Percentiles rank a stretch among this genome's conserved stretches.
These are phyloP conservation scores for Berkeleyomyces rouxiae DNA, from an alignment of 2,329 filamentous ascomycete genomes.

Conservation along the genomic window DNA sequence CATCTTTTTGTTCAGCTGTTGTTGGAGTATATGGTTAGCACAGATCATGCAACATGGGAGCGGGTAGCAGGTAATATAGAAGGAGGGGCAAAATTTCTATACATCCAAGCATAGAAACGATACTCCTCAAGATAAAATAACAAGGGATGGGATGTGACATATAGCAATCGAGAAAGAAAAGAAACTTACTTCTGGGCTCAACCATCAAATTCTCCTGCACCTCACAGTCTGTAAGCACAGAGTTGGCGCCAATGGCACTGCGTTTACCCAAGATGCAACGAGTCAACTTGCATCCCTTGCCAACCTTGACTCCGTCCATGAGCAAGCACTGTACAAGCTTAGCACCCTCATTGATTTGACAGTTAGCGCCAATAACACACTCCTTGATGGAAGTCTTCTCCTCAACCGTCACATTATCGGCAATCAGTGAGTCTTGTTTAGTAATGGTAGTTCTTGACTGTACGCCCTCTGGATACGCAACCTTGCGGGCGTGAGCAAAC, in stretches of 20 bases:
- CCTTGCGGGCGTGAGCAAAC: slow-evolving; percentile 62
- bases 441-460: slow-evolving; percentile 70
- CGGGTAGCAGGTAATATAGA: neutral
- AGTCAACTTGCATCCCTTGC: slow-evolving; percentile 68
- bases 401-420: slow-evolving; percentile 75
- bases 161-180: neutral
- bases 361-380: slow-evolving; percentile 72
- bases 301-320: slow-evolving; percentile 82
- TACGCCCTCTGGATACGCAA: slow-evolving; percentile 69
- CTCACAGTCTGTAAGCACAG: slow-evolving; percentile 73
- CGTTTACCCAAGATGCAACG: slow-evolving; percentile 74
- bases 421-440: slow-evolving; percentile 65
- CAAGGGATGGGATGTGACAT: neutral
- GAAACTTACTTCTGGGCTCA: slow-evolving; percentile 52
- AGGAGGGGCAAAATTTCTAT: neutral
- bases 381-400: slow-evolving; percentile 89
- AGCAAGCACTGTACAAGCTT: slow-evolving; percentile 74
- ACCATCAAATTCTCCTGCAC: slow-evolving; percentile 80
- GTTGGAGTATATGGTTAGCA: slow-evolving; percentile 12
- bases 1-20: slow-evolving; percentile 48
- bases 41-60: neutral
- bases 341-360: slow-evolving; percentile 71
- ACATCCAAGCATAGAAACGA: neutral
- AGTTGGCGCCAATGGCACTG: slow-evolving; percentile 67
- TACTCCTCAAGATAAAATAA: neutral